phyloP scores from a whole-genome alignment of 108 stramenopile genomes.

The Nannochloropsis oceanica region DNA sequence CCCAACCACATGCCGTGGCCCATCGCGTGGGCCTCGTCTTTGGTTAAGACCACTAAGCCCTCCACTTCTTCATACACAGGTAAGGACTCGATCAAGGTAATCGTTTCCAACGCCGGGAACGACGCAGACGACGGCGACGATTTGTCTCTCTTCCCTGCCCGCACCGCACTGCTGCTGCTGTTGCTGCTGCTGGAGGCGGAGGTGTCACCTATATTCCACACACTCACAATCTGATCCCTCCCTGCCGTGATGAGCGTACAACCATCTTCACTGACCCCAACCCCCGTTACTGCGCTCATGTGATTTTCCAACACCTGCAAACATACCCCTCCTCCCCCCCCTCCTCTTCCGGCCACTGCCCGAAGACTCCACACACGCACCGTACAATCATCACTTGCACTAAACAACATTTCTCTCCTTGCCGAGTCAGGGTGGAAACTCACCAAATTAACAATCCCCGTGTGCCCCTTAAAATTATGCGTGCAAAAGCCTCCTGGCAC shows the following conservation, averaged over 20 bases:
- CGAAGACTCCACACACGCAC: slow-evolving; percentile 24
- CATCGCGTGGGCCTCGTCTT: neutral
- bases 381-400: slow-evolving; percentile 22
- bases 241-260: slow-evolving; percentile 42
- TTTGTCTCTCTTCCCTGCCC: no score
- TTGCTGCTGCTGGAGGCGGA: slow-evolving; percentile 51
- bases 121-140: neutral
- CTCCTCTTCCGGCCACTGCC: neutral
- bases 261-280: slow-evolving; percentile 34
- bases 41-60: slow-evolving; percentile 10
- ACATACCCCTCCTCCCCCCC: neutral
- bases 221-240: slow-evolving; percentile 16
- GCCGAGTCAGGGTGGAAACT: slow-evolving; percentile 22
- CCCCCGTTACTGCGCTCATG: slow-evolving; percentile 63
- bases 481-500: slow-evolving; percentile 36
- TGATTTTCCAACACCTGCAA: slow-evolving; percentile 60
- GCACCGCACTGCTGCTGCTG: neutral
- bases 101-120: slow-evolving; percentile 5
- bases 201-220: neutral
- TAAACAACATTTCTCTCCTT: slow-evolving; percentile 3
- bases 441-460: slow-evolving; percentile 16
- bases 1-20: slow-evolving; percentile 5
- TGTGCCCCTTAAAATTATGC: slow-evolving; percentile 36
- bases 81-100: slow-evolving; percentile 61
- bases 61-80: slow-evolving; percentile 48